These are phyloP conservation scores for Balansia obtecta DNA, from an alignment of 2,329 filamentous ascomycete species.

Conservation along the genomic window DNA sequence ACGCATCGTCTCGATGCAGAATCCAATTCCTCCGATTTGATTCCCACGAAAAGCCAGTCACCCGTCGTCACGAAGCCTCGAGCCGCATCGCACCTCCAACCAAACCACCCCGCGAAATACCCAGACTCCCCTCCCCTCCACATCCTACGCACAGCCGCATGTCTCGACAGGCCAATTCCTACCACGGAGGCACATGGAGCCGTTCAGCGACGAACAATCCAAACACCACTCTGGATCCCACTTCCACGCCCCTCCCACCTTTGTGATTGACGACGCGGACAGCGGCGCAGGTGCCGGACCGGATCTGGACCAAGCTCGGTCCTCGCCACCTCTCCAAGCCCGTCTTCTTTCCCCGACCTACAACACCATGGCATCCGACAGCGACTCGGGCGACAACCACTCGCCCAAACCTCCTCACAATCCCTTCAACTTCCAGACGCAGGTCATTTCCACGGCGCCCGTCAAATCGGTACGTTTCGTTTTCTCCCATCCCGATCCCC, in stretches of 20 bases:
- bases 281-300: background rate
- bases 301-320: background rate
- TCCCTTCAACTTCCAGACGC: slow-evolving; percentile 92
- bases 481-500: background rate
- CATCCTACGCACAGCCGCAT: background rate
- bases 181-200: slow-evolving; percentile 8
- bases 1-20: background rate
- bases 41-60: background rate
- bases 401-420: slow-evolving; percentile 29
- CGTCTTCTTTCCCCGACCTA: slow-evolving; percentile 7
- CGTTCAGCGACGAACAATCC: background rate
- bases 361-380: slow-evolving; percentile 6
- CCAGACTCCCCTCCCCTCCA: no score
- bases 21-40: background rate
- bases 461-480: slow-evolving; percentile 61
- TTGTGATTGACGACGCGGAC: slow-evolving; percentile 13
- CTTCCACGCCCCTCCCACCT: slow-evolving; percentile 4
- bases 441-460: slow-evolving; percentile 60
- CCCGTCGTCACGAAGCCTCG: background rate
- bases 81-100: no score
- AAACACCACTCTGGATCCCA: background rate
- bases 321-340: background rate
- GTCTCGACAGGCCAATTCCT: background rate
- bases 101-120: background rate
- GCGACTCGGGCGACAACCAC: background rate